Percentiles rank a stretch among this genome's conserved stretches.
Conservation (phyloP, 2,329 filamentous ascomycete genomes). For the Sporothrix mexicana region DNA sequence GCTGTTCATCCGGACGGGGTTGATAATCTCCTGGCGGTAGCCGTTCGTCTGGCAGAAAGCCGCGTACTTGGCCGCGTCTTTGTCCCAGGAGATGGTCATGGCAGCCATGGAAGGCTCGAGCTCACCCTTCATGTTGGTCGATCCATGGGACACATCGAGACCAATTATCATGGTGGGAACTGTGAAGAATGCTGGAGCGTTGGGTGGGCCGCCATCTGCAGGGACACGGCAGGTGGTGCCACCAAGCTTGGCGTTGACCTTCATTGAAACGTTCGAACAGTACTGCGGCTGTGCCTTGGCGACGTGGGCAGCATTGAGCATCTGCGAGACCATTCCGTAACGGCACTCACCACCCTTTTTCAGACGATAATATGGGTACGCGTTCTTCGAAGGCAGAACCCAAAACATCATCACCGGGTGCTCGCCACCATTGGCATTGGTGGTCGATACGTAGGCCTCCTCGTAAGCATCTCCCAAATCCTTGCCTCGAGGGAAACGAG, state of each 20-base stretch:
- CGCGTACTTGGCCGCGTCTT: conserved; percentile 73
- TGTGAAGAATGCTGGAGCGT: conserved; percentile 48
- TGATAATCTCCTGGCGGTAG: conserved; percentile 78
- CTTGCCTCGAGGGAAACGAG: conserved; percentile 40
- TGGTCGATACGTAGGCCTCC: conserved; percentile 59
- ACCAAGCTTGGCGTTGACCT: conserved; percentile 94
- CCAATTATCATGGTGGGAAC: conserved; percentile 82
- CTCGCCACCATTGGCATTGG: conserved; percentile 57
- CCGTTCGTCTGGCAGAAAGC: conserved; percentile 85
- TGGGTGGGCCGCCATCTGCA: conserved; percentile 42
- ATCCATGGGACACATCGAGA: conserved; percentile 85
- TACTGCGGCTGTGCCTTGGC: conserved; percentile 77
- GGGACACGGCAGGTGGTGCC: conserved; percentile 68
- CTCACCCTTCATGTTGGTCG: conserved; percentile 61
- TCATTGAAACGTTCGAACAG: conserved; percentile 93
- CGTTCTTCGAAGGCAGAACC: conserved; percentile 73
- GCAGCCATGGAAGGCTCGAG: conserved; percentile 78
- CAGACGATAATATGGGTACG: conserved; percentile 77
- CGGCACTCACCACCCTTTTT: conserved; percentile 90
- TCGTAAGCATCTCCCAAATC: conserved; percentile 55
- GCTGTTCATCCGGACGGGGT: conserved; percentile 65
- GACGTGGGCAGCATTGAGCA: conserved; percentile 75
- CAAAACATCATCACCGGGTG: conserved; percentile 81
- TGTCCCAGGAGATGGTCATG: conserved; percentile 81
- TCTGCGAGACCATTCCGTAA: conserved; percentile 82